These are phyloP conservation scores for Odonthalia washingtoniensis DNA, from an alignment of 31 red algal genomes.

Conservation along the genomic window DNA sequence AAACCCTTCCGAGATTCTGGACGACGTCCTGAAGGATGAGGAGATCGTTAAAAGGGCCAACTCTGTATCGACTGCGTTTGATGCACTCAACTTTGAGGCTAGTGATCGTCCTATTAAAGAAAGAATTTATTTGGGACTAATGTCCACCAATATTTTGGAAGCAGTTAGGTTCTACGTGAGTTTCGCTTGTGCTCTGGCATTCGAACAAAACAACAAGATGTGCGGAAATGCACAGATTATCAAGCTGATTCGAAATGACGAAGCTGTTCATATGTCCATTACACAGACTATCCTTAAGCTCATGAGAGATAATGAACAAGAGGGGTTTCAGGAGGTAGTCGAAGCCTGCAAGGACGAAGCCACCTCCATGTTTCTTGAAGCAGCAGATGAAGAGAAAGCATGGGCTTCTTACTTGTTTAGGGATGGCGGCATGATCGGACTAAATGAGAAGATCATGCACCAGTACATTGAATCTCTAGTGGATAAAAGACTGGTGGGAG, in stretches of 20 bases:
- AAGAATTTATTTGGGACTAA: background rate
- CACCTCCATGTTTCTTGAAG: conserved; percentile 6
- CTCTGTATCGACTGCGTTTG: background rate
- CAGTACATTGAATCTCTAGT: conserved; percentile 22
- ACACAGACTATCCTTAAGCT: conserved; percentile 29
- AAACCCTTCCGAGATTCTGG: conserved; percentile 20
- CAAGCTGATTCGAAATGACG: conserved; percentile 14
- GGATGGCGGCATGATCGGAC: conserved; percentile 25
- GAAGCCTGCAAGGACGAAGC: background rate
- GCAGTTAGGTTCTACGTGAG: conserved; percentile 32
- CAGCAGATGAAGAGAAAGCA: conserved; percentile 22
- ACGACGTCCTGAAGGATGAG: conserved; percentile 11
- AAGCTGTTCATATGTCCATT: conserved; percentile 13
- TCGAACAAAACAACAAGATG: conserved; percentile 3
- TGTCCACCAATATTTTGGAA: conserved; percentile 1
- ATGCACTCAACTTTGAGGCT: conserved; percentile 10
- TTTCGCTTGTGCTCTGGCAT: conserved; percentile 37
- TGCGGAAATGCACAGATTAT: conserved; percentile 30
- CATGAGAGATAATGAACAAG: background rate
- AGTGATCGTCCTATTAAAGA: conserved; percentile 21
- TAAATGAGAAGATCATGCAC: conserved; percentile 17
- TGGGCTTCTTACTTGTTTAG: conserved; percentile 27
- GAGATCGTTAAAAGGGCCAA: conserved; percentile 1
- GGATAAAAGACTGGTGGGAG: conserved; percentile 7
- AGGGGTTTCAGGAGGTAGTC: conserved; percentile 11